Evolutionary conservation across 805 yeast species (phyloP), one percentile per base, ranked within the genome.

Genomic region (Candida insectorum): DNA sequence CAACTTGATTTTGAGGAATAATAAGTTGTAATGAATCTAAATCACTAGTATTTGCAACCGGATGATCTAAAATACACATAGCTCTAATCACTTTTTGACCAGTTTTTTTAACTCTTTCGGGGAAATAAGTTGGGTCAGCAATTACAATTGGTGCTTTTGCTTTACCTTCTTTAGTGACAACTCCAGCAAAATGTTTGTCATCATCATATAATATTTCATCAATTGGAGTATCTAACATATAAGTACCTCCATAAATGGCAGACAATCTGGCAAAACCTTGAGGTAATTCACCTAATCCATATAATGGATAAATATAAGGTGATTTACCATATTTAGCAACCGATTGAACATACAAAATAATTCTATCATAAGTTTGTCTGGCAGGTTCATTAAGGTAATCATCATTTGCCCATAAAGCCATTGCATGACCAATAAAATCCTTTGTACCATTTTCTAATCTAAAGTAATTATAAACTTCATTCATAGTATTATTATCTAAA

Each of bases 71-170:
- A 40, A 93, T 75, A 58, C 97, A 88, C 70, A 93, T 73, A 31
- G 93, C 93, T 51, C 94, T 75, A 43, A 85, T 81, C 33, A 85
- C 93, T 51, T 68, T 77, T 44, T 75, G 70, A 24, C 91, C 93
- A 4, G 86, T 78, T 56, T 79, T 70, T 50, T 73, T 70, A 29
- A 85, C 93, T 55, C 73, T 77, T 30, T 79, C 81, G 3, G 97
- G 96, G 78, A 93, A 93, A 54, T 93, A 93, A 13, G 97, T 91
- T 39, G 98, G 98, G 60, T 93, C 98, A 16, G 96, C 96, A 64
- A 93, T 88, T 22, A 93, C 94, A 39, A 88, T 66, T 42, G 95
- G 95, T 0, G 98, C 96, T 51, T 77, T 82, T 11, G 96, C 96
- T 26, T 72, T 72, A 43, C 96, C 97, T 50, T 88, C 93, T 44